These are phyloP conservation scores for Neodidymelliopsis sp. DNA, from an alignment of 2,329 filamentous ascomycete genomes.

Conservation along the genomic window DNA sequence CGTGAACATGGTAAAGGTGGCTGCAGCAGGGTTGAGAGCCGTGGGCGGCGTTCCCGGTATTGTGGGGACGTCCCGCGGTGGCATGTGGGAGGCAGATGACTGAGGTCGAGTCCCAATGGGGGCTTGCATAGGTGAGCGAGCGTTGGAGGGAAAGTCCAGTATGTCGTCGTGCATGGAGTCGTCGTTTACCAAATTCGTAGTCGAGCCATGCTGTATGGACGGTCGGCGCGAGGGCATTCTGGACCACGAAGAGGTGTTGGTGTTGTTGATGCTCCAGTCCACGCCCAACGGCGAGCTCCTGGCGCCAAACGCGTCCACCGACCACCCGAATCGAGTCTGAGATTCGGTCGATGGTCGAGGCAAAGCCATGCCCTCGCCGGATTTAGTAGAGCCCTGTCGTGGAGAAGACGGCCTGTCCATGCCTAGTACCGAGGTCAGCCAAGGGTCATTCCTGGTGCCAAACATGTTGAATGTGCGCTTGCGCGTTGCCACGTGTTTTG, in stretches of 20 bases:
- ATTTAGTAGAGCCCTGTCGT: conserved; percentile 73
- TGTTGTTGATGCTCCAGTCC: conserved; percentile 50
- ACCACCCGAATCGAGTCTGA: conserved; percentile 50
- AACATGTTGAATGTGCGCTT: conserved; percentile 60
- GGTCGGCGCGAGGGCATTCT: conserved; percentile 80
- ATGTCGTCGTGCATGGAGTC: conserved; percentile 59
- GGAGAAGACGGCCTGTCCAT: conserved; percentile 58
- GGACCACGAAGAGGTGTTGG: conserved; percentile 66
- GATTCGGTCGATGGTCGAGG: conserved; percentile 50
- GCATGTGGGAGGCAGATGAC: conserved; percentile 60
- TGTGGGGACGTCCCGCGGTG: conserved; percentile 16
- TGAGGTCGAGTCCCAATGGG: conserved; percentile 82
- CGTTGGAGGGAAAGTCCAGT: conserved; percentile 58
- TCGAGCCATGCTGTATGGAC: conserved; percentile 79
- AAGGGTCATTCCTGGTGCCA: conserved; percentile 60
- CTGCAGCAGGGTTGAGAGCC: conserved; percentile 83
- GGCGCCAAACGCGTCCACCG: conserved; percentile 47
- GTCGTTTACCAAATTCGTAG: conserved; percentile 65
- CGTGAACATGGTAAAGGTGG: conserved; percentile 72
- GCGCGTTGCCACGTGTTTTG: conserved; percentile 50
- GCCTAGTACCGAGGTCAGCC: conserved; percentile 54
- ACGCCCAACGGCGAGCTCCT: conserved; percentile 53
- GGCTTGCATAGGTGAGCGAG: conserved; percentile 63
- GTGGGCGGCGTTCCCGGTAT: conserved; percentile 55
- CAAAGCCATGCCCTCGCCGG: conserved; percentile 49